Base-by-base conservation (phyloP, 2,329 filamentous ascomycete species). In the Zymoseptoria passerinii region DNA sequence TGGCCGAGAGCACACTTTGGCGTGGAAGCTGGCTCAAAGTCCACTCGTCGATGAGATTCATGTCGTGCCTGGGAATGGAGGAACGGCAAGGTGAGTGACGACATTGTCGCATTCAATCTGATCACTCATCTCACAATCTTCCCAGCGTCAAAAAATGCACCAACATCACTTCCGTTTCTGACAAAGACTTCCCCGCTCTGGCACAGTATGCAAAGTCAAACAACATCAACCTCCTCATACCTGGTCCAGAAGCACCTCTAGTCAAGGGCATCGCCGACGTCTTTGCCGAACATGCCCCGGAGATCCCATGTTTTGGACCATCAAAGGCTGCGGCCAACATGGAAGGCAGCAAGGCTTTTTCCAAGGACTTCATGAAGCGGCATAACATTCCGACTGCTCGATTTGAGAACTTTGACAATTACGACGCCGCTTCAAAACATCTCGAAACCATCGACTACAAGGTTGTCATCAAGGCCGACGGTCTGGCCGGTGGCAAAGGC, bases 331-430 rank as follows among this genome's bases (percentile, higher is more conserved):
- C 94, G 20, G 92, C 94, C 18, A 83, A 83, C 50, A 90, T 99
- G 82, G 94, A 99, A 76, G 94, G 94, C 60, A 95, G 89, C 77
- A 99, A 99, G 80, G 89, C 92, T 9, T 97, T 95, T 74, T 91
- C 89, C 62, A 99, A 99, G 73, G 92, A 97, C 74, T 97, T 97
- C 72, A 99, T 97, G 94, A 87, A 88, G 74, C 85, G 87, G 65
- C 85, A 95, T 76, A 82, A 82, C 68, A 95, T 99, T 67, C 92
- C 92, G 44, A 97, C 94, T 0, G 94, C 94, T 16, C 84, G 83
- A 48, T 97, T 96, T 77, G 84, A 87, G 73, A 96, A 95, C 77
- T 96, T 97, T 60, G 64, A 61, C 62, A 59, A 67, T 59, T 71
- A 72, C 63, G 65, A 69, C 3, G 56, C 63, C 4, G 72, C 72